These are phyloP conservation scores for Clarireedia sp. DNA, from an alignment of 2,329 filamentous ascomycete species.

Conservation along the genomic window DNA sequence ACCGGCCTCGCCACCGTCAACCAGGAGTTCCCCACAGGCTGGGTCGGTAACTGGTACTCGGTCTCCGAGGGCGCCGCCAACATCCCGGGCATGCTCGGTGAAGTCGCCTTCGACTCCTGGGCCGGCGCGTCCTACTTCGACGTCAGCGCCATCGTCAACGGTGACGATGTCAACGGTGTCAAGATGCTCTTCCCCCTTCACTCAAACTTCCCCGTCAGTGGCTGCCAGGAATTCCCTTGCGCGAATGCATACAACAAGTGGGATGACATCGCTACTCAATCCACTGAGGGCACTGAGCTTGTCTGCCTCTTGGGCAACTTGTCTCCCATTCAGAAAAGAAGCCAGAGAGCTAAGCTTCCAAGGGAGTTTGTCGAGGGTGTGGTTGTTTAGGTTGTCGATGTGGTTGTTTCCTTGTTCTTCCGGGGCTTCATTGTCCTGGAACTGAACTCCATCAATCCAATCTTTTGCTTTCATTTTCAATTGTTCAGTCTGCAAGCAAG, in stretches of 20 bases:
- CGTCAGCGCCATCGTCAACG: conserved; percentile 49
- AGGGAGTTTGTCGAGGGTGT: neutral
- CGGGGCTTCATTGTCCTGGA: too few relatives aligned
- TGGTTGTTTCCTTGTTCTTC: neutral
- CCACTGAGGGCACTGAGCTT: conserved; percentile 40
- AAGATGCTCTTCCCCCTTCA: conserved; percentile 45
- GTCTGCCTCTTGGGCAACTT: conserved; percentile 34
- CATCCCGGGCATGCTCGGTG: conserved; percentile 43
- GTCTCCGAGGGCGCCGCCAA: conserved; percentile 37
- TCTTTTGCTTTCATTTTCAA: too few relatives aligned
- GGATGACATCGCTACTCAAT: conserved; percentile 49
- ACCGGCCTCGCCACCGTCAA: conserved; percentile 16
- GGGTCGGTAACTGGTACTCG: conserved; percentile 39
- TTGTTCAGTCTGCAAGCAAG: too few relatives aligned
- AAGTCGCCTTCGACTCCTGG: conserved; percentile 44
- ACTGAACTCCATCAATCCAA: too few relatives aligned
- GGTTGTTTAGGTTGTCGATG: neutral
- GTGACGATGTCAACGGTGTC: conserved; percentile 42
- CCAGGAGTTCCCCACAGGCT: conserved; percentile 35
- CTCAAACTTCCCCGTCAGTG: conserved; percentile 36
- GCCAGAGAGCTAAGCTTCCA: neutral
- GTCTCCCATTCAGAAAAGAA: conserved; percentile 6
- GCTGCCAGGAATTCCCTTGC: conserved; percentile 46
- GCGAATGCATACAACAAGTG: conserved; percentile 44
- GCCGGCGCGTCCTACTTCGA: conserved; percentile 46